Percentiles rank a stretch among this genome's conserved stretches.
phyloP scores from a whole-genome alignment of 1,284 basidiomycete genomes.

The Boletus sp. region DNA sequence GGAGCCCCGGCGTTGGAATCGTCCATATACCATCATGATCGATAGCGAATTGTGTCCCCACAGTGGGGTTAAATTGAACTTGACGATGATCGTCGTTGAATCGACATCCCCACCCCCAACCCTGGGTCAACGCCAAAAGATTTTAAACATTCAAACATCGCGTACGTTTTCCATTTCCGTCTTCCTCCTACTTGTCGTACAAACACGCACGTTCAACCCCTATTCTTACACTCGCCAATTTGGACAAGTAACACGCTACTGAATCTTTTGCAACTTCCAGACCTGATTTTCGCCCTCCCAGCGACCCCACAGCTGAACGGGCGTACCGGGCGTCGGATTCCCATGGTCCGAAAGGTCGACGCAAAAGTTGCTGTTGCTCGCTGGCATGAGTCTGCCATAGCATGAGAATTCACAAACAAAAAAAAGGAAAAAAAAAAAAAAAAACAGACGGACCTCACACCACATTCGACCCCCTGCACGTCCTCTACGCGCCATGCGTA shows the following conservation, averaged over 20 bases:
- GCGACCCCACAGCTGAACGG: slow-evolving; percentile 31
- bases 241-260: slow-evolving; percentile 9
- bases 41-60: too few relatives aligned
- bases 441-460: slow-evolving; percentile 20
- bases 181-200: too few relatives aligned
- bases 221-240: too few relatives aligned
- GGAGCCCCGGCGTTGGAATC: too few relatives aligned
- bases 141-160: too few relatives aligned
- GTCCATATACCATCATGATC: too few relatives aligned
- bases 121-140: too few relatives aligned
- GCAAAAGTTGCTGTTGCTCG: slow-evolving; percentile 16
- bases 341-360: slow-evolving; percentile 36
- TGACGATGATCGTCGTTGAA: too few relatives aligned
- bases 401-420: neutral
- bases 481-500: slow-evolving; percentile 43
- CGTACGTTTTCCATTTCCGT: too few relatives aligned
- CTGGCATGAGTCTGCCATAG: slow-evolving; percentile 26
- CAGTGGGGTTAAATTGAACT: too few relatives aligned
- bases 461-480: slow-evolving; percentile 9
- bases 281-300: slow-evolving; percentile 34
- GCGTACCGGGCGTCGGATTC: slow-evolving; percentile 31
- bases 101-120: too few relatives aligned
- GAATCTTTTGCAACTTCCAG: slow-evolving; percentile 25
- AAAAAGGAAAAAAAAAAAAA: neutral
- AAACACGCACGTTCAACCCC: too few relatives aligned